Evolutionary conservation across 2,329 filamentous ascomycete genomes (phyloP).

Genomic region (Fusarium sp.): DNA sequence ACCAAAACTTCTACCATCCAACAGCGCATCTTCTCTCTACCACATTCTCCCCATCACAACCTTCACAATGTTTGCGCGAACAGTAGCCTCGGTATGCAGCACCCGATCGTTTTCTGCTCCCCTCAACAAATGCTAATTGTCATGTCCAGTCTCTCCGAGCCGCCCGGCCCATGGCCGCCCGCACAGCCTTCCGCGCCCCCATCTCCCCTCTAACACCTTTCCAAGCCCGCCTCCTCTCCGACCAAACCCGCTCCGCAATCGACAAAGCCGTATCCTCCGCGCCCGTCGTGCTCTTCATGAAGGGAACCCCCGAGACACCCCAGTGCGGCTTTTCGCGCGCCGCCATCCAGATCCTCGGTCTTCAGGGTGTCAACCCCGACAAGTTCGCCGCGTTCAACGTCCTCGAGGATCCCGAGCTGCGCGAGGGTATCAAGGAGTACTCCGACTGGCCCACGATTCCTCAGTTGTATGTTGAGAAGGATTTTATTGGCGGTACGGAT

Average conservation of each 20-base stretch:
- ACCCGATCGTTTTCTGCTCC: background rate
- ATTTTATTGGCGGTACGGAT: slow-evolving; percentile 98
- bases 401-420: slow-evolving; percentile 87
- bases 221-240: slow-evolving; percentile 78
- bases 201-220: slow-evolving; percentile 47
- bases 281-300: slow-evolving; percentile 98
- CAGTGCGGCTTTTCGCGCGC: slow-evolving; percentile 98
- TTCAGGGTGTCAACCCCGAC: slow-evolving; percentile 93
- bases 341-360: slow-evolving; percentile 91
- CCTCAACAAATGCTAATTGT: slow-evolving; percentile 13
- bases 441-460: slow-evolving; percentile 99
- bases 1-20: slow-evolving; percentile 33
- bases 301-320: slow-evolving; percentile 94
- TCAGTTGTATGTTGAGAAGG: slow-evolving; percentile 93
- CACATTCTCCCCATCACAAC: slow-evolving; percentile 28
- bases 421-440: slow-evolving; percentile 97
- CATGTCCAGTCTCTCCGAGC: slow-evolving; percentile 51
- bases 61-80: slow-evolving; percentile 46
- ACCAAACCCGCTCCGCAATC: slow-evolving; percentile 83
- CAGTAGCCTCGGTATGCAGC: slow-evolving; percentile 41
- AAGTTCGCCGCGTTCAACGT: slow-evolving; percentile 99
- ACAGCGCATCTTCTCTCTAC: slow-evolving; percentile 14
- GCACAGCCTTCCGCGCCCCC: slow-evolving; percentile 45
- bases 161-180: slow-evolving; percentile 51
- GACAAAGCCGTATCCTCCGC: slow-evolving; percentile 89